Evolutionary conservation across 345 rosid species (phyloP).

Genomic region (Populus davidiana): DNA sequence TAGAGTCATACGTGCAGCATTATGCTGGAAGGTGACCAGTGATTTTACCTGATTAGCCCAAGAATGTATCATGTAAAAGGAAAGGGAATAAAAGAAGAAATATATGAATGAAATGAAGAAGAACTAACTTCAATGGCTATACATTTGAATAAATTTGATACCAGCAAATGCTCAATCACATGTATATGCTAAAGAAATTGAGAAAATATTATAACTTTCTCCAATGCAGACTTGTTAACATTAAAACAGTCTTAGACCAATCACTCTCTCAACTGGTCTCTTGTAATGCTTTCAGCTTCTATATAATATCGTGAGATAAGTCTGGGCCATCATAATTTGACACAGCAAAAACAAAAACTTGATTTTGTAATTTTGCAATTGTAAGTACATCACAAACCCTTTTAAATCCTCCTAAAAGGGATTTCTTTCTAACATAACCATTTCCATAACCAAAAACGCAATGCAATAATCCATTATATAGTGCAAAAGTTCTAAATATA

Average conservation of each 20-base stretch:
- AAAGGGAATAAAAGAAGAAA: not conserved
- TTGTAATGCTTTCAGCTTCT: slow-evolving; percentile 63
- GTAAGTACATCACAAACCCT: not conserved
- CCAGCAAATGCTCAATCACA: slow-evolving; percentile 73
- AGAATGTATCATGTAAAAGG: not conserved
- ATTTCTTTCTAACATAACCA: not conserved
- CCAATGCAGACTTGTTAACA: slow-evolving; percentile 30
- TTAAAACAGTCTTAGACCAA: slow-evolving; percentile 26
- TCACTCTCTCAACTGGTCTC: slow-evolving; percentile 35
- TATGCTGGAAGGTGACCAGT: slow-evolving; percentile 62
- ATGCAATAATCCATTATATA: not conserved
- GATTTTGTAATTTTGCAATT: not conserved
- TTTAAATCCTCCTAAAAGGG: not conserved
- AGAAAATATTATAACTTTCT: slow-evolving; percentile 87
- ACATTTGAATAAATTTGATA: slow-evolving; percentile 72
- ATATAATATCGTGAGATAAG: slow-evolving; percentile 24
- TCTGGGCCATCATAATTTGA: too few relatives aligned
- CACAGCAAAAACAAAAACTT: not conserved
- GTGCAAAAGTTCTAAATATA: not conserved
- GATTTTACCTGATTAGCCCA: slow-evolving; percentile 59
- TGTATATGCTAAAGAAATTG: slow-evolving; percentile 95
- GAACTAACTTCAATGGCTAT: slow-evolving; percentile 39
- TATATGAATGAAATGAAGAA: not conserved
- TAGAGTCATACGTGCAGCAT: slow-evolving; percentile 71
- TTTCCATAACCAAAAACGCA: not conserved